Base-by-base conservation (phyloP, 768 basidiomycete species). In the Inosperma sp. region DNA sequence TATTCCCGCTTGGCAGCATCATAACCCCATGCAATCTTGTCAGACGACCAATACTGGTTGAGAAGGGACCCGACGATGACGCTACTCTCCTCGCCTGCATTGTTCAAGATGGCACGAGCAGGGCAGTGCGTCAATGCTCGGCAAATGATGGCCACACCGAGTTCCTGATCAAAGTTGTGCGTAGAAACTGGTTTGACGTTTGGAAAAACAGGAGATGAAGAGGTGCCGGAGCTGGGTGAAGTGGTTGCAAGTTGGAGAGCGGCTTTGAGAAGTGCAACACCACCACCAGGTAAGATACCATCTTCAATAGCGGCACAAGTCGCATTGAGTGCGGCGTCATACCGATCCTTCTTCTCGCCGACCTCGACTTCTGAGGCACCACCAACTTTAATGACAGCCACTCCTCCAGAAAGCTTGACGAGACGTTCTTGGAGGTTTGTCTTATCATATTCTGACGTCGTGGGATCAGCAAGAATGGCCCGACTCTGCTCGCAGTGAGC, bases 341-440 rank as follows among this genome's bases (percentile, higher is more conserved):
- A 97, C 30, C 94, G 80, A 67, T 98, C 95, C 83, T 98, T 96
- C 90, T 97, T 98, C 81, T 98, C 95, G 5, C 94, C 80, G 54
- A 98, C 94, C 72, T 97, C 94, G 47, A 97, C 95, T 69, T 98
- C 95, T 48, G 79, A 83, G 22, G 85, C 73, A 14, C 95, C 95
- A 51, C 94, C 94, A 55, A 97, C 95, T 72, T 92, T 93, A 80
- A 97, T 96, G 71, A 98, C 94, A 14, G 94, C 95, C 39, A 98
- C 95, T 70, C 95, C 94, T 36, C 95, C 95, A 40, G 81, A 82
- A 48, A 98, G 78, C 79, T 98, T 97, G 57, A 95, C 95, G 39
- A 98, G 80, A 56, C 94, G 88, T 67, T 97, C 95, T 68, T 96
- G 94, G 46, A 98, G 80, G 74, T 96, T 97, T 58, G 84, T 84